These are phyloP conservation scores for Leucocoprinus birnbaumii DNA, from an alignment of 768 basidiomycete genomes.

Conservation along the genomic window DNA sequence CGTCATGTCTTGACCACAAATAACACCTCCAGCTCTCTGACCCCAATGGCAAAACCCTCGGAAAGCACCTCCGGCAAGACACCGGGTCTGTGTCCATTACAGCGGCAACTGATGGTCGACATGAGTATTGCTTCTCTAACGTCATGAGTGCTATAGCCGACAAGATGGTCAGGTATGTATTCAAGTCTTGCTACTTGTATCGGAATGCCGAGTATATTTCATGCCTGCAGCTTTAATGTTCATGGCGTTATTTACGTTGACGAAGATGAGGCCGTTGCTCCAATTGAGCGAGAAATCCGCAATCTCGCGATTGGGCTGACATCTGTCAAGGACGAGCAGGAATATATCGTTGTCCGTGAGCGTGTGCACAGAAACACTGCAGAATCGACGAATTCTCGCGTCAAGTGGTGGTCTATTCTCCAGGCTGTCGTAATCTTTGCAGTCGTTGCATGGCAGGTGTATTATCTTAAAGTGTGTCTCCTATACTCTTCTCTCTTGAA, in stretches of 20 bases:
- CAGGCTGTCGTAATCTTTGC: constrained; percentile 85
- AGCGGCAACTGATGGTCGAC: constrained; percentile 81
- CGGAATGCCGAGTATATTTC: not conserved
- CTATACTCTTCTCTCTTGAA: not conserved
- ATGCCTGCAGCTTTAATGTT: constrained; percentile 80
- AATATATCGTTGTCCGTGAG: constrained; percentile 96
- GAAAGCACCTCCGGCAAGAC: constrained; percentile 81
- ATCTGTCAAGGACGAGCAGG: constrained; percentile 96
- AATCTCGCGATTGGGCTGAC: constrained; percentile 75
- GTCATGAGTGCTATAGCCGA: constrained; percentile 97
- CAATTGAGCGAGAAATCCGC: constrained; percentile 95
- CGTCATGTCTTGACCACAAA: constrained; percentile 12
- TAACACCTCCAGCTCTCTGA: constrained; percentile 64
- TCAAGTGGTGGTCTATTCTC: constrained; percentile 98
- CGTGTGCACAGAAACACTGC: constrained; percentile 91
- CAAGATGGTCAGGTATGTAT: constrained; percentile 84
- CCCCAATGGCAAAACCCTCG: constrained; percentile 63
- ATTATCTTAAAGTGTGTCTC: constrained; percentile 80
- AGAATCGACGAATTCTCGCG: constrained; percentile 89
- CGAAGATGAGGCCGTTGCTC: constrained; percentile 89
- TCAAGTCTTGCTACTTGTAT: not conserved
- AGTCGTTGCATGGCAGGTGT: constrained; percentile 96
- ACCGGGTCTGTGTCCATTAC: constrained; percentile 89
- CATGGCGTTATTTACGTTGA: constrained; percentile 94
- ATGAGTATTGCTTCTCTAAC: constrained; percentile 98